Base-by-base conservation (phyloP, 331 rosid genomes). In the Quercus tomentella region DNA sequence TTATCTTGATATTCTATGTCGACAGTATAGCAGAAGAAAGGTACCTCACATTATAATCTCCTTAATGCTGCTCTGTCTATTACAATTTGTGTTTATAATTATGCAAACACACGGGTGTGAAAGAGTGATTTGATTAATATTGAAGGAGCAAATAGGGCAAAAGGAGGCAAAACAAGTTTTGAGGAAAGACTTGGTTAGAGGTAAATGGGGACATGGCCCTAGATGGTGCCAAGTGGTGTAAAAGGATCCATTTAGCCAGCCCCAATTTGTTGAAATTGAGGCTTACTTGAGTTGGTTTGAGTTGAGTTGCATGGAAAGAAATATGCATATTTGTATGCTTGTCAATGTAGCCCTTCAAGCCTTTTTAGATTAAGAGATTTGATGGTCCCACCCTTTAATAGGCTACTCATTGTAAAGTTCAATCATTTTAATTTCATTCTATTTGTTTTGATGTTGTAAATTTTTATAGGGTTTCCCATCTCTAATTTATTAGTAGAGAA, bases 11-110 rank as follows among this genome's bases (percentile, higher is more conserved):
- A 89, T 91, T 90, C 85, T 96, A 96, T 84, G 90, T 90, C 4
- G 97, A 96, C 79, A 90, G 95, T 80, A 89, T 96, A 25, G 98
- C 99, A 9, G 99, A 96, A 84, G 99, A 96, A 84, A 89, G 97
- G 98, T 93, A 92, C 75, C 55, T 37, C 20, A 17, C 55, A 45
- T 5, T 56, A 74, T 76, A 77, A 22, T 73, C 70, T 72, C 61
- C 55, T 62, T 77, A 55, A 35, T 56, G 67, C 55, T 56, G 58
- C 65, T 74, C 41, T 49, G 33, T 35, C 56, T 10, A 52, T 61
- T 69, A 37, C 55, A 69, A 9, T 69, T 8, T 35, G 54, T 23
- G 73, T 18, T 33, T 43, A 22, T 41, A 33, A 21, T 69, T 69
- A 17, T 37, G n/a, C 37, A 62, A 28, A 62, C 20, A 15, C 15